phyloP scores from a whole-genome alignment of 2,329 filamentous ascomycete species.

The Aspergillus pseudoviridinutans region DNA sequence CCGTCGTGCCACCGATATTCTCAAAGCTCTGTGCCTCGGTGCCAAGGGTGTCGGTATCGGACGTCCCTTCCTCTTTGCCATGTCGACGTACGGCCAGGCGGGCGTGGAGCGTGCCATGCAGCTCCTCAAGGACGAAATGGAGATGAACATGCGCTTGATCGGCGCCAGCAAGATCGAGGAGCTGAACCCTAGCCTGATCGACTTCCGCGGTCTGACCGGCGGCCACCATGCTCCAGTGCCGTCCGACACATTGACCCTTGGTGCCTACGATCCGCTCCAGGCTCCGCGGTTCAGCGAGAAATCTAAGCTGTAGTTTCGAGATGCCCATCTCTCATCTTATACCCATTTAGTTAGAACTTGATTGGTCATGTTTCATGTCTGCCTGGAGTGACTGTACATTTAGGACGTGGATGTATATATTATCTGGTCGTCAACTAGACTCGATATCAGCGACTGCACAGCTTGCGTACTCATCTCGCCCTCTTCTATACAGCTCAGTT shows the following conservation, averaged over 20 bases:
- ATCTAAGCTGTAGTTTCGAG: slow-evolving; percentile 35
- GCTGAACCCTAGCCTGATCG: slow-evolving; percentile 74
- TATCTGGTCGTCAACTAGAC: not conserved
- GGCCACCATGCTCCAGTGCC: slow-evolving; percentile 58
- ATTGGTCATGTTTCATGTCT: not conserved
- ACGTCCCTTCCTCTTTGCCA: slow-evolving; percentile 90
- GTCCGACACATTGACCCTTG: slow-evolving; percentile 56
- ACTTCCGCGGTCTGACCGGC: slow-evolving; percentile 63
- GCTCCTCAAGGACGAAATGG: slow-evolving; percentile 90
- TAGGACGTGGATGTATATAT: not conserved
- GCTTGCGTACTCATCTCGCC: too few relatives aligned
- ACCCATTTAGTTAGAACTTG: not conserved
- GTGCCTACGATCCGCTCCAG: slow-evolving; percentile 54
- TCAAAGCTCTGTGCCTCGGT: slow-evolving; percentile 91
- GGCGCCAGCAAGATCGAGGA: slow-evolving; percentile 72
- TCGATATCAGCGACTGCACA: too few relatives aligned
- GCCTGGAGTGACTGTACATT: not conserved
- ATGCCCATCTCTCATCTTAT: not conserved
- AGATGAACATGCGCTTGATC: slow-evolving; percentile 97
- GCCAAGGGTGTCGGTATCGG: slow-evolving; percentile 92
- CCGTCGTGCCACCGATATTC: slow-evolving; percentile 84
- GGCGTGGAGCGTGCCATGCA: slow-evolving; percentile 93
- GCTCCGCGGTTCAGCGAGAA: slow-evolving; percentile 49
- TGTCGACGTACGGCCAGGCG: slow-evolving; percentile 82
- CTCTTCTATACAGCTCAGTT: too few relatives aligned